phyloP scores from a whole-genome alignment of 257 asterid genomes.

The Salvia splendens region DNA sequence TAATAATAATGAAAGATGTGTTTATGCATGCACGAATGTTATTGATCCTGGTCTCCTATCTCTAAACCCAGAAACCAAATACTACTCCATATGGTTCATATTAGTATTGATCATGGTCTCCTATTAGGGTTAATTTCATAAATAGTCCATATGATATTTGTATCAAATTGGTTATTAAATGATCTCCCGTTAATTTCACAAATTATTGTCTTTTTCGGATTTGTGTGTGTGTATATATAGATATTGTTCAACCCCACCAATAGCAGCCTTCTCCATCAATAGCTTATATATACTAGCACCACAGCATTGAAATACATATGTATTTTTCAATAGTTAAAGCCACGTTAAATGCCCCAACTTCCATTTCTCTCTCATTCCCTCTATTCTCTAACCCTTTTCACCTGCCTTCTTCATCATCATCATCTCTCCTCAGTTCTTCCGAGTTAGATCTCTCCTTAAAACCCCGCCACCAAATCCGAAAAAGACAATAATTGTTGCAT shows the following conservation, averaged over 20 bases:
- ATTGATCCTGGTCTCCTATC: background rate
- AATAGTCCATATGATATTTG: too few relatives aligned
- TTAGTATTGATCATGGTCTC: too few relatives aligned
- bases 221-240: background rate
- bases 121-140: too few relatives aligned
- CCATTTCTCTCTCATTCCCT: background rate
- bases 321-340: constrained; percentile 9
- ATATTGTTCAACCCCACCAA: background rate
- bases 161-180: too few relatives aligned
- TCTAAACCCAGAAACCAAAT: background rate
- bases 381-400: too few relatives aligned
- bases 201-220: too few relatives aligned
- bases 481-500: constrained; percentile 37
- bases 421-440: background rate
- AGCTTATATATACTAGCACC: background rate
- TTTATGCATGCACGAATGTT: background rate
- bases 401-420: constrained; percentile 24
- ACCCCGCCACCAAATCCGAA: constrained; percentile 35
- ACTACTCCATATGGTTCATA: background rate
- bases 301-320: background rate
- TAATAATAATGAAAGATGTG: too few relatives aligned
- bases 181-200: too few relatives aligned
- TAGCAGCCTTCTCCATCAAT: background rate
- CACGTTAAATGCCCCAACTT: constrained; percentile 17
- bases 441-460: constrained; percentile 33